Evolutionary conservation across 495 filamentous ascomycete genomes (phyloP), one percentile per base, ranked within the genome.

Genomic region (Talaromyces thailandensis): DNA sequence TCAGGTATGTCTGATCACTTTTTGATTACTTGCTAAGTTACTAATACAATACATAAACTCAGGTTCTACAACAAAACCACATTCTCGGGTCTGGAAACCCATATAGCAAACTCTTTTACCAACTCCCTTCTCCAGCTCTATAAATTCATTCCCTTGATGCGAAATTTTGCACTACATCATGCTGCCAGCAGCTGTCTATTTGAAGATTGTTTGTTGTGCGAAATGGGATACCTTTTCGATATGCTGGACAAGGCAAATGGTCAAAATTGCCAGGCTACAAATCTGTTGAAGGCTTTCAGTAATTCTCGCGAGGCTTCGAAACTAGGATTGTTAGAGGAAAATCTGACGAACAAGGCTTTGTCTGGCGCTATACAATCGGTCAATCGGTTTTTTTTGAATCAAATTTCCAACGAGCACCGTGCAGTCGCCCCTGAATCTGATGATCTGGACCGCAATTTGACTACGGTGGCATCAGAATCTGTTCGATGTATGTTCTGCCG

Each of bases 201-300:
- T 37, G 92, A 96, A 45, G 76, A 82, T 45, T 99, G 94, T 75
- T 76, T 99, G 37, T 75, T 98, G 3, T 99, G 94, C 75, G 95
- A 99, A 73, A 75, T 98, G 70, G 94, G 93, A 18, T 98, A 93
- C 71, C 77, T 99, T 21, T 93, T 97, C 67, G 94, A 99, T 69
- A 99, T 99, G 94, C 79, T 99, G 32, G 90, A 97, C 66, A 98
- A 96, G 68, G 93, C 93, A 6, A 86, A 87, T 66, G 94, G 93
- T 2, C 86, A 90, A 61, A 94, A 92, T 64, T 98, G 95, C 67
- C 94, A 97, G 66, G 94, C 94, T n/a, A 96, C 93, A 1, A 99
- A 99, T 69, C 84, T 99, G 65, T 75, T 97, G 37, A 94, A 91
- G 73, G 88, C 92, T 0, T 87, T 98, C 65, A 89, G 89, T 69